Evolutionary conservation across 75 land plant genomes (phyloP).

Genomic region (Pseudotsuga menziesii): DNA sequence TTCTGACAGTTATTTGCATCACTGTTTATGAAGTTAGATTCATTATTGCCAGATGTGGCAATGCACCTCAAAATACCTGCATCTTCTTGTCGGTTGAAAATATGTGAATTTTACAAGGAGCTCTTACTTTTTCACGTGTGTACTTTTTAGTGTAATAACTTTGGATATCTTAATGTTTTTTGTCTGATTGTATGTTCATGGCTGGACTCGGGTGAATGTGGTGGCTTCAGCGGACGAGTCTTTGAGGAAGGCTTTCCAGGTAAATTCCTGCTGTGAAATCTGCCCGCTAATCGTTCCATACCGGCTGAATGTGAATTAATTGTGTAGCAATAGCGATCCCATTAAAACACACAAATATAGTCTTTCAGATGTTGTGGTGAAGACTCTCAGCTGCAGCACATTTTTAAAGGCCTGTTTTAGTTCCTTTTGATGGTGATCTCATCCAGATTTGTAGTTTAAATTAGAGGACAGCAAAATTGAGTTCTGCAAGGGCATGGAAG

Average conservation of each 20-base stretch:
- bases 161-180: background rate
- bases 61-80: background rate
- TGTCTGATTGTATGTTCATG: background rate
- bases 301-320: no score
- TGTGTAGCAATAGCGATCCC: no score
- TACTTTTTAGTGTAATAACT: background rate
- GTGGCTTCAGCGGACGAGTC: background rate
- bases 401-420: background rate
- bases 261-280: background rate
- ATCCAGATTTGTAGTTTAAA: background rate
- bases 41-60: background rate
- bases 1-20: no score
- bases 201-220: no score
- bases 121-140: background rate
- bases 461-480: no score
- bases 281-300: background rate
- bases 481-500: no score
- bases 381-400: background rate
- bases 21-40: no score
- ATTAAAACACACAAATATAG: background rate
- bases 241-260: conserved; percentile 6
- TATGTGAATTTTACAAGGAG: background rate
- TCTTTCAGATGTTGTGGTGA: background rate
- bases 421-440: background rate
- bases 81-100: background rate